Base-by-base conservation (phyloP, 1,284 basidiomycete species). In the Ceratorhiza oryzae-sativae region DNA sequence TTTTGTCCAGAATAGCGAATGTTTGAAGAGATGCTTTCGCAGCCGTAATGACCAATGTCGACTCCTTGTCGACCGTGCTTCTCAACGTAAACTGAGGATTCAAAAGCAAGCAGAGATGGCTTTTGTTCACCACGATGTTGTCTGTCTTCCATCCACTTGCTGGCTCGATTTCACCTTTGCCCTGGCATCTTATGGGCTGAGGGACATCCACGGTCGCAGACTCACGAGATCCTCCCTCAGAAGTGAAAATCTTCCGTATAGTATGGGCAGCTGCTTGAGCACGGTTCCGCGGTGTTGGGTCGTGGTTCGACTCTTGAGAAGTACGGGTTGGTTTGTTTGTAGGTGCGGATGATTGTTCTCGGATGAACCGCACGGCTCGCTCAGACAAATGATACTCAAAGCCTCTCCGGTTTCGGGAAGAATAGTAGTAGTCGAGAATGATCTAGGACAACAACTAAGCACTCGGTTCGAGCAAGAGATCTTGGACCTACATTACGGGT, bases 51-150 rank as follows among this genome's bases (percentile, higher is more conserved):
- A 73, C 72, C 25, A 93, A 86, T 18, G 91, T 87, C 1, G 89
- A 86, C 65, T 90, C 86, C 25, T 84, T 80, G 51, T 86, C 84
- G 0, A 83, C 81, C 49, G 91, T 87, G 75, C 89, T 92, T 42
- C 87, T 85, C 32, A 98, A 82, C 2, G 96, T 89, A 59, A 98
- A 86, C 80, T 98, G 97, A 18, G 97, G 96, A 78, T 96, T 96
- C 72, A 97, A 83, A 18, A 98, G 85, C 27, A 97, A 83, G 76
- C 93, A 91, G 76, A 93, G 91, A 78, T 94, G 89, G 72, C 89
- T 89, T 75, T 92, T 82, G 71, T 90, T 68, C 80, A 81, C 48
- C 89, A 82, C 39, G 25, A 73, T 63, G 55, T 90, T 75, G 53
- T 75, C 86, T 23, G 85, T 85, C 53, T 70, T 70, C 89, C 89